These are phyloP conservation scores for Arabidopsis suecica DNA, from an alignment of 345 rosid species.

Conservation along the genomic window DNA sequence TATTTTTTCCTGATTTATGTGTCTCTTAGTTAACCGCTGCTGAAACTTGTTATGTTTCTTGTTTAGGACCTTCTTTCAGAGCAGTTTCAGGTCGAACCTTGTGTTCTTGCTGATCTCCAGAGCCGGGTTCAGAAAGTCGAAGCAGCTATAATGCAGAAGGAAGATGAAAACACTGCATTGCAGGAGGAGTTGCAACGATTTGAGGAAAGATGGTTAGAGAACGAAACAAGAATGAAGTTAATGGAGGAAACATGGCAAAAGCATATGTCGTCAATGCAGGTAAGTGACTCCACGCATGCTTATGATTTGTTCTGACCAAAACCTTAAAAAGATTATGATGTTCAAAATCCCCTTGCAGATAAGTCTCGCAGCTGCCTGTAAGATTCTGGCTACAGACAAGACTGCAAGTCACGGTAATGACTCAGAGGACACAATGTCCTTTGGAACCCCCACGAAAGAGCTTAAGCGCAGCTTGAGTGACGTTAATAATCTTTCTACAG, in stretches of 20 bases:
- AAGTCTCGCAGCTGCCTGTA: slow-evolving; percentile 78
- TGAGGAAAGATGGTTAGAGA: slow-evolving; percentile 72
- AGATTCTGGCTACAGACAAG: slow-evolving; percentile 60
- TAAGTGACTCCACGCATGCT: slow-evolving; percentile 18
- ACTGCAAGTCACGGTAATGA: slow-evolving; percentile 54
- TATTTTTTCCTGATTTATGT: background rate
- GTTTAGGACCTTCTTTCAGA: slow-evolving; percentile 60
- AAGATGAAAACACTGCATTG: slow-evolving; percentile 75
- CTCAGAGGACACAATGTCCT: slow-evolving; percentile 62
- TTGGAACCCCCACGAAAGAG: slow-evolving; percentile 69
- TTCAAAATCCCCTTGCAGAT: slow-evolving; percentile 48
- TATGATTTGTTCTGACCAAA: background rate
- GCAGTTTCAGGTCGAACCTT: slow-evolving; percentile 58
- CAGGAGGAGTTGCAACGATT: slow-evolving; percentile 67
- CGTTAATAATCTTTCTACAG: slow-evolving; percentile 54
- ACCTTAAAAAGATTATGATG: background rate
- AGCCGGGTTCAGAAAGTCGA: slow-evolving; percentile 71
- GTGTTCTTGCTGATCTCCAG: slow-evolving; percentile 68
- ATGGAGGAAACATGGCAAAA: slow-evolving; percentile 95
- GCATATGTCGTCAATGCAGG: slow-evolving; percentile 86
- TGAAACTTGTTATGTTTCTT: slow-evolving; percentile 10
- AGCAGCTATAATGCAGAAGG: slow-evolving; percentile 68
- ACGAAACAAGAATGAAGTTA: slow-evolving; percentile 81
- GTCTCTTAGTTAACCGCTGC: background rate
- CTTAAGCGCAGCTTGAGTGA: slow-evolving; percentile 54